Evolutionary conservation across 352 stramenopile species (phyloP).

Genomic region (Globisporangium sylvaticum): DNA sequence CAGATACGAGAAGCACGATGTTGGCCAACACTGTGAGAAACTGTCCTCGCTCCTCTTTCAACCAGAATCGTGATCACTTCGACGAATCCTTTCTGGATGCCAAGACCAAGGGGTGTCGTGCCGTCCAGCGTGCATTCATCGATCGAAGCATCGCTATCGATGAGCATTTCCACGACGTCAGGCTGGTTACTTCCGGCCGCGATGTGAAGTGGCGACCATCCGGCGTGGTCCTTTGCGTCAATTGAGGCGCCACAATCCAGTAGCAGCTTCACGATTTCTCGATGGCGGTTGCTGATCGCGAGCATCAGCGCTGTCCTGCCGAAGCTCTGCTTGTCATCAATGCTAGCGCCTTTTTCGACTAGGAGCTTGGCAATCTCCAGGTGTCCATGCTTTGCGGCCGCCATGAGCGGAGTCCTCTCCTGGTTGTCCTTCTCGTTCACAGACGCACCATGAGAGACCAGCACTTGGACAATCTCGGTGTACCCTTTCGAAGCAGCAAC

Average conservation of each 20-base stretch:
- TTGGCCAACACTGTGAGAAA: background rate
- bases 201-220: slow-evolving; percentile 6
- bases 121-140: background rate
- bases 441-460: background rate
- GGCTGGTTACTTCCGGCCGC: background rate
- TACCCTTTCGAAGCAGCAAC: background rate
- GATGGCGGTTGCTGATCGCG: background rate
- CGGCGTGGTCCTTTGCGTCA: background rate
- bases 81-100: slow-evolving; percentile 3
- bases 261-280: background rate
- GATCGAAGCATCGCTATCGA: background rate
- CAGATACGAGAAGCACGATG: background rate
- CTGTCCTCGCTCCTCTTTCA: too few species aligned
- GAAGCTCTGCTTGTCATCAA: background rate
- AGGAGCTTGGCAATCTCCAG: slow-evolving; percentile 4
- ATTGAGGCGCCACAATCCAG: background rate
- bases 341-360: background rate
- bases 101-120: slow-evolving; percentile 4
- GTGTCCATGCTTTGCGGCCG: background rate
- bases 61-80: background rate
- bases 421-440: background rate
- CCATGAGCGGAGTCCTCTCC: slow-evolving; percentile 3
- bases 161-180: background rate
- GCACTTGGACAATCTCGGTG: background rate
- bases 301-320: slow-evolving; percentile 7